A percentile compares a stretch with the other conserved stretches of the same genome.
phyloP scores from a whole-genome alignment of 2,329 filamentous ascomycete species.

The Botrytis tulipae region DNA sequence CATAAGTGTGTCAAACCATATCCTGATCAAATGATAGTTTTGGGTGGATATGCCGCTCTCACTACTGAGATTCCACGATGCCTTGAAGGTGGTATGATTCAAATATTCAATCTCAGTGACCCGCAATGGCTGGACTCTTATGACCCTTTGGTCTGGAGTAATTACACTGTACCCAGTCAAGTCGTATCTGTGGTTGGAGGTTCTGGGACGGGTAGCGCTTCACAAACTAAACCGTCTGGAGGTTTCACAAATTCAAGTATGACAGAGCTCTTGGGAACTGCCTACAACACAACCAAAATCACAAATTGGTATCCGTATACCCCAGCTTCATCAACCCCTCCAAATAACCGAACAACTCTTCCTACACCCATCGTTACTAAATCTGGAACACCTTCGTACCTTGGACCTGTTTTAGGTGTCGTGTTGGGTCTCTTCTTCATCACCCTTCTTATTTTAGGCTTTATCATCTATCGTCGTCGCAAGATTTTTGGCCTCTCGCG shows the following conservation, averaged over 20 bases:
- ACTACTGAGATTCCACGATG: slow-evolving; percentile 42
- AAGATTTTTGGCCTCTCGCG: slow-evolving; percentile 30
- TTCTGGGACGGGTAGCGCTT: slow-evolving; percentile 58
- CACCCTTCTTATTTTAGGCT: slow-evolving; percentile 49
- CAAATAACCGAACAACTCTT: slow-evolving; percentile 23
- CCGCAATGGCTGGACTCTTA: slow-evolving; percentile 70
- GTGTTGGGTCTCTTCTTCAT: slow-evolving; percentile 58
- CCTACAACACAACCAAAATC: slow-evolving; percentile 58
- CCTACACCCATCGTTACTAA: slow-evolving; percentile 19
- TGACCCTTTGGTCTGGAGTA: slow-evolving; percentile 57
- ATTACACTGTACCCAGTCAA: slow-evolving; percentile 64
- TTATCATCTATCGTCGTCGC: slow-evolving; percentile 52
- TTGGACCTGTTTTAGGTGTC: slow-evolving; percentile 61
- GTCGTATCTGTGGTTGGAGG: slow-evolving; percentile 63
- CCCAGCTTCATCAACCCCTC: slow-evolving; percentile 23
- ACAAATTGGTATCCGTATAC: slow-evolving; percentile 60
- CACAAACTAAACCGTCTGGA: slow-evolving; percentile 60
- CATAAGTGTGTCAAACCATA: slow-evolving; percentile 69
- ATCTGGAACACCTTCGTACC: slow-evolving; percentile 50
- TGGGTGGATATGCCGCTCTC: slow-evolving; percentile 59
- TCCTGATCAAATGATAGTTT: slow-evolving; percentile 68
- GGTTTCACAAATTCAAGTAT: slow-evolving; percentile 54
- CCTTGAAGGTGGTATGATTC: slow-evolving; percentile 51
- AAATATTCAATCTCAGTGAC: slow-evolving; percentile 71
- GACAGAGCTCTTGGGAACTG: slow-evolving; percentile 50